Base-by-base conservation (phyloP, 345 rosid species). In the Dipteronia dyeriana region DNA sequence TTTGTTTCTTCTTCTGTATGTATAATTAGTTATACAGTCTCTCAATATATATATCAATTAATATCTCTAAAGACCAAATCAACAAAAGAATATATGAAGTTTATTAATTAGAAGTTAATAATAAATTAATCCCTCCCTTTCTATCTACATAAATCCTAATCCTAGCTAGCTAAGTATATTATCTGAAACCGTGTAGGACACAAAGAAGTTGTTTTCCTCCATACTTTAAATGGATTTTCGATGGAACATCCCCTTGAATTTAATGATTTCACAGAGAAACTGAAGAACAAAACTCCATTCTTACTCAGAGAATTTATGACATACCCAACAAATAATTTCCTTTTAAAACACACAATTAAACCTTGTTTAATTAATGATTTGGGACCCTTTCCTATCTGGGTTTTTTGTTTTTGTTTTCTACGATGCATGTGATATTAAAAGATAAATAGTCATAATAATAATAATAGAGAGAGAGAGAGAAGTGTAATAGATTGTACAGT, bases 1-100 rank as follows among this genome's bases (percentile, higher is more conserved):
- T 88, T 90, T 82, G 87, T 87, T 84, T 78, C 76, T 80, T 84
- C 84, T 75, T 66, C 63, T 83, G 70, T n/a, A 59, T 53, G 71
- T 79, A 66, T 2, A 45, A 74, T 78, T 60, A 72, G 41, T 45
- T 53, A 12, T 34, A 67, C 38, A 31, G 68, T 14, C 77, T 66
- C 75, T 66, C 62, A 67, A 17, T 70, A 25, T 25, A 17, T 70
- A 25, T 25, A 25, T 25, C 38, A 62, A 70, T 73, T 39, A 0
- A 16, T 53, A 53, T 5, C 57, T 56, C 80, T 13, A 12, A 29
- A 29, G 7, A 45, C 59, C 16, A 76, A 22, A 57, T 34, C 38
- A 34, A 34, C 38, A 0, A 34, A 34, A 34, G 38, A 34, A 34
- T 34, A 34, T 5, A 34, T 34, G 63, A 62, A 61, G 59, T 43